Percentiles rank a stretch among this genome's conserved stretches.
These are phyloP conservation scores for Uromyces viciae-fabae DNA, from an alignment of 1,284 basidiomycete species.

Conservation along the genomic window DNA sequence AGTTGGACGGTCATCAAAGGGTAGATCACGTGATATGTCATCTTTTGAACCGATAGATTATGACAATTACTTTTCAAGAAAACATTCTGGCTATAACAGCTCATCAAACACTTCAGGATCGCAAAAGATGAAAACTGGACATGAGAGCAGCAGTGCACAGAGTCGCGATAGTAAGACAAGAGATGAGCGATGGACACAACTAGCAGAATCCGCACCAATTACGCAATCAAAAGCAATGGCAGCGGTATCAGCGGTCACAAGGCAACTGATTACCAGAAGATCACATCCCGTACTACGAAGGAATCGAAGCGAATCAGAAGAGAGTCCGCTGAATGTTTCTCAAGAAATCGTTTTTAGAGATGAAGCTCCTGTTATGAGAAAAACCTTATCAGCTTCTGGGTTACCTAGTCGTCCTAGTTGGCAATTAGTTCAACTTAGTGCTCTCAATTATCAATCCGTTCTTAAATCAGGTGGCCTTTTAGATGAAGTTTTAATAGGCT, in stretches of 20 bases:
- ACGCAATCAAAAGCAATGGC: background rate
- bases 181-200: constrained; percentile 1
- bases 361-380: background rate
- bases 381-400: background rate
- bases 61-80: no score
- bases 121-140: no score
- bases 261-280: background rate
- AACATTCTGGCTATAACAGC: no score
- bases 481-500: background rate
- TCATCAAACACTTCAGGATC: no score
- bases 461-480: constrained; percentile 1
- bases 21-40: no score
- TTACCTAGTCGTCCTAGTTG: constrained; percentile 2
- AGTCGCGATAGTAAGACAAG: no score
- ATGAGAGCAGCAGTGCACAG: no score
- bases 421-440: constrained; percentile 15
- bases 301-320: background rate
- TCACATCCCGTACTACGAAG: background rate
- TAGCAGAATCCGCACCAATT: no score
- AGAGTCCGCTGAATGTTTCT: background rate
- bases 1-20: no score
- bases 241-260: background rate
- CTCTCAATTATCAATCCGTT: constrained; percentile 2
- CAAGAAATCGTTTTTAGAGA: no score
- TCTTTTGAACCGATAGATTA: no score